These are phyloP conservation scores for Yamadazyma dushanensis DNA, from an alignment of 1,139 yeast species.

Conservation along the genomic window DNA sequence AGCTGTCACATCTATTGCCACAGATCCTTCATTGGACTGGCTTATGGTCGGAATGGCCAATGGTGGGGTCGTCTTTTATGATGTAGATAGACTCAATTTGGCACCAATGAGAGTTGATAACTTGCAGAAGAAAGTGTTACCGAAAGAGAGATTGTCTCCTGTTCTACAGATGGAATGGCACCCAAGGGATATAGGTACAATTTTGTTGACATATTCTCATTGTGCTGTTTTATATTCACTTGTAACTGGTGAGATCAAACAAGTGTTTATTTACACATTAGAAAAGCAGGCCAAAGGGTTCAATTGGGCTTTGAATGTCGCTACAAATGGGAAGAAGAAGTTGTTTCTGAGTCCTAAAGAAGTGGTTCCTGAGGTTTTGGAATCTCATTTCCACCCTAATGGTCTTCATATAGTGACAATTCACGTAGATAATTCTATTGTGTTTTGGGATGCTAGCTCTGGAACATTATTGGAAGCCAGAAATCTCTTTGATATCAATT, in stretches of 20 bases:
- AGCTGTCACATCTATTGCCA: conserved; percentile 61
- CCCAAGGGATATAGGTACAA: conserved; percentile 83
- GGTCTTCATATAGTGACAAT: conserved; percentile 81
- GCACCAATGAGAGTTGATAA: conserved; percentile 72
- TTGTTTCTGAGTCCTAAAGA: conserved; percentile 42
- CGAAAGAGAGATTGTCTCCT: conserved; percentile 53
- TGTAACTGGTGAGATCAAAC: conserved; percentile 56
- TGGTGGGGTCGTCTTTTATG: conserved; percentile 75
- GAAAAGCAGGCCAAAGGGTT: conserved; percentile 34
- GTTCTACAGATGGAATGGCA: conserved; percentile 73
- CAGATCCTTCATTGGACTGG: conserved; percentile 92
- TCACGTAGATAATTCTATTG: conserved; percentile 80
- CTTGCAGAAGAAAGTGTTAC: conserved; percentile 60
- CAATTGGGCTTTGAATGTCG: conserved; percentile 28
- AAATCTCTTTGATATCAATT: conserved; percentile 61
- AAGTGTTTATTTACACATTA: conserved; percentile 57
- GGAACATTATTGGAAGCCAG: conserved; percentile 78
- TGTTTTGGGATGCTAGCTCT: conserved; percentile 87
- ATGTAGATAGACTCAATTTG: conserved; percentile 72
- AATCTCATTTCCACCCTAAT: conserved; percentile 87
- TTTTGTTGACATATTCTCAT: conserved; percentile 72
- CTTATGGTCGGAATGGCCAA: conserved; percentile 74
- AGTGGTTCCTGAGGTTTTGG: conserved; percentile 52
- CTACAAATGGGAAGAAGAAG: conserved; percentile 46
- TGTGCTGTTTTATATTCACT: conserved; percentile 72